Evolutionary conservation across 805 yeast species (phyloP).

Genomic region (Saccharomycopsis schoenii): DNA sequence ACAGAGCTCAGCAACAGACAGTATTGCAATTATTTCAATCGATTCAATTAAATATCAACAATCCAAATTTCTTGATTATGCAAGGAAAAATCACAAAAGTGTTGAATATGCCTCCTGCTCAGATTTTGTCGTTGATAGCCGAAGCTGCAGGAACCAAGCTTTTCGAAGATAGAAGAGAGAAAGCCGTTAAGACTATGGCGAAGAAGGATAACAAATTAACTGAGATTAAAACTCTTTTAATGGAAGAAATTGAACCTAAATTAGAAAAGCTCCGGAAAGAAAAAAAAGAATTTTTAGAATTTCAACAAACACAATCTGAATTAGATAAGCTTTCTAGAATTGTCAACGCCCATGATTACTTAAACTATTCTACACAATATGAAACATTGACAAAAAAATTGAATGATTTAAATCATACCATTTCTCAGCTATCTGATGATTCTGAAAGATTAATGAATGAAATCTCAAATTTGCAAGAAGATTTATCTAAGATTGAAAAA

Average conservation of each 20-base stretch:
- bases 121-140: constrained; percentile 81
- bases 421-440: constrained; percentile 33
- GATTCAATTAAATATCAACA: constrained; percentile 90
- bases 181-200: constrained; percentile 84
- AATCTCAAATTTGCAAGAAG: constrained; percentile 47
- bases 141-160: constrained; percentile 98
- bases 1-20: constrained; percentile 89
- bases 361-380: constrained; percentile 31
- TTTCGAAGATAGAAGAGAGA: constrained; percentile 87
- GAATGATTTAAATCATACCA: constrained; percentile 31
- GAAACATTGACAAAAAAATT: constrained; percentile 35
- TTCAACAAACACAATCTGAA: constrained; percentile 74
- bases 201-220: constrained; percentile 79
- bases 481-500: constrained; percentile 42
- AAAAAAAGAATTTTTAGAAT: constrained; percentile 74
- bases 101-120: constrained; percentile 89
- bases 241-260: constrained; percentile 90
- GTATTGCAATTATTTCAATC: constrained; percentile 86
- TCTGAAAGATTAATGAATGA: constrained; percentile 44
- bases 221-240: constrained; percentile 62
- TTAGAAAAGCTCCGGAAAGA: constrained; percentile 71
- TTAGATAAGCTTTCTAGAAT: constrained; percentile 65
- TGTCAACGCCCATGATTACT: constrained; percentile 69
- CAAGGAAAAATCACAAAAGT: constrained; percentile 98
- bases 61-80: constrained; percentile 96